Evolutionary conservation across 352 stramenopile genomes (phyloP).

Genomic region (Aphanomyces invadans): DNA sequence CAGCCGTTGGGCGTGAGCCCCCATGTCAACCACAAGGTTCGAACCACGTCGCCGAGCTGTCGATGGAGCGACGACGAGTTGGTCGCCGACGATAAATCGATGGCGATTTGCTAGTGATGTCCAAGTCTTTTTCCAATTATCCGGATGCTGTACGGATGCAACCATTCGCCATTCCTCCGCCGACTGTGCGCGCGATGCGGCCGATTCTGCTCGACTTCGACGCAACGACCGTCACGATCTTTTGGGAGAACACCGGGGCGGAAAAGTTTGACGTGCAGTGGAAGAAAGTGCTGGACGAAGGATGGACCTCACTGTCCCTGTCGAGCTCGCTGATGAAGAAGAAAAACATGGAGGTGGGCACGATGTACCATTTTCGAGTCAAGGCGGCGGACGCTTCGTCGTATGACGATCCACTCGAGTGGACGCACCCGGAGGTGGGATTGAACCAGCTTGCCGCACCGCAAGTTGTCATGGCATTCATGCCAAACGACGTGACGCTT

Average conservation of each 20-base stretch:
- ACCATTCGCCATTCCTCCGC: too few relatives aligned
- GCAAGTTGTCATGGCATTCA: conserved; percentile 10
- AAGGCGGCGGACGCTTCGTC: background rate
- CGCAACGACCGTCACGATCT: conserved; percentile 14
- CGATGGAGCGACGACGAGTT: too few relatives aligned
- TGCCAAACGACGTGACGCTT: conserved; percentile 13
- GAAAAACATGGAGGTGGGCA: conserved; percentile 19
- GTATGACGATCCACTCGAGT: background rate
- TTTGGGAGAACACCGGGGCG: conserved; percentile 1
- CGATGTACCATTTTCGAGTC: conserved; percentile 18
- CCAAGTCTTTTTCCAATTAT: too few relatives aligned
- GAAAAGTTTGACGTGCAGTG: conserved; percentile 11
- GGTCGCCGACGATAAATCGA: too few relatives aligned
- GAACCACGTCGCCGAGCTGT: too few relatives aligned
- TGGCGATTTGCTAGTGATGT: too few relatives aligned
- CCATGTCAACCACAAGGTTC: too few relatives aligned
- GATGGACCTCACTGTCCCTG: conserved; percentile 2
- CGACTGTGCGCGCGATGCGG: background rate
- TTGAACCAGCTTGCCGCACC: background rate
- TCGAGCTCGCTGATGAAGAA: conserved; percentile 17
- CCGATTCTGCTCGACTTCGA: conserved; percentile 13
- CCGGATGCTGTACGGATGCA: too few relatives aligned
- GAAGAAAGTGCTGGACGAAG: background rate
- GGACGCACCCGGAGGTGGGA: background rate
- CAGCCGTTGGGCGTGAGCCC: too few relatives aligned